Evolutionary conservation across 768 basidiomycete genomes (phyloP).

Genomic region (Mycena rosella): DNA sequence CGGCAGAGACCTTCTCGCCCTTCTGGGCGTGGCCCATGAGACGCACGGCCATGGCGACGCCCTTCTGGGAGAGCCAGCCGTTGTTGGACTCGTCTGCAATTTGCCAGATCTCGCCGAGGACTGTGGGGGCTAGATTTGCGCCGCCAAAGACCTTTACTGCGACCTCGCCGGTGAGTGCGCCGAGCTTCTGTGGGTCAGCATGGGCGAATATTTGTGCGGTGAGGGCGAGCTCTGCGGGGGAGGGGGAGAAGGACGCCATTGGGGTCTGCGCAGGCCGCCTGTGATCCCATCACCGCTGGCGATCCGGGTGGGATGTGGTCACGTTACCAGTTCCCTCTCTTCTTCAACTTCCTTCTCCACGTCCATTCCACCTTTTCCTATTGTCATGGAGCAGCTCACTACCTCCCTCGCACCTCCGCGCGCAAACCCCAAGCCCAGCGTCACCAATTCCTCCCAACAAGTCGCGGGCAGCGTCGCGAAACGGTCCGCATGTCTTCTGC

Average conservation of each 20-base stretch:
- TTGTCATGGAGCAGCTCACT: constrained; percentile 78
- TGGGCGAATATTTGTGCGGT: constrained; percentile 80
- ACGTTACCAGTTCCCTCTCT: not conserved
- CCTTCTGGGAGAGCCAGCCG: constrained; percentile 90
- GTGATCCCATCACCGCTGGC: no score
- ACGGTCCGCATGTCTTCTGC: constrained; percentile 62
- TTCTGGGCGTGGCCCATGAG: constrained; percentile 95
- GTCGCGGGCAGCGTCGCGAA: constrained; percentile 86
- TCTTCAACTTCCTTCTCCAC: constrained; percentile 1
- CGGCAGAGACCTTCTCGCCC: constrained; percentile 75
- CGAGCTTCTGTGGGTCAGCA: constrained; percentile 83
- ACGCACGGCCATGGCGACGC: constrained; percentile 89
- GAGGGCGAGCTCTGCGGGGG: constrained; percentile 66
- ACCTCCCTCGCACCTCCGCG: constrained; percentile 73
- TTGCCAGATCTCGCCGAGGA: constrained; percentile 94
- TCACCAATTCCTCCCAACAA: constrained; percentile 65
- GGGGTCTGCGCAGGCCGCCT: not conserved
- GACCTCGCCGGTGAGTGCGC: constrained; percentile 90
- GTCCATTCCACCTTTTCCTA: not conserved
- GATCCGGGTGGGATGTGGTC: not conserved
- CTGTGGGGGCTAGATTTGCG: constrained; percentile 80
- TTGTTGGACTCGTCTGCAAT: constrained; percentile 95
- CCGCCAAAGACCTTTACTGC: constrained; percentile 90
- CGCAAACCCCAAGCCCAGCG: constrained; percentile 67
- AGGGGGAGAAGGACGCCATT: constrained; percentile 53